Evolutionary conservation across 2,329 filamentous ascomycete species (phyloP), one percentile per base, ranked within the genome.

Genomic region (Botrytis cinerea): DNA sequence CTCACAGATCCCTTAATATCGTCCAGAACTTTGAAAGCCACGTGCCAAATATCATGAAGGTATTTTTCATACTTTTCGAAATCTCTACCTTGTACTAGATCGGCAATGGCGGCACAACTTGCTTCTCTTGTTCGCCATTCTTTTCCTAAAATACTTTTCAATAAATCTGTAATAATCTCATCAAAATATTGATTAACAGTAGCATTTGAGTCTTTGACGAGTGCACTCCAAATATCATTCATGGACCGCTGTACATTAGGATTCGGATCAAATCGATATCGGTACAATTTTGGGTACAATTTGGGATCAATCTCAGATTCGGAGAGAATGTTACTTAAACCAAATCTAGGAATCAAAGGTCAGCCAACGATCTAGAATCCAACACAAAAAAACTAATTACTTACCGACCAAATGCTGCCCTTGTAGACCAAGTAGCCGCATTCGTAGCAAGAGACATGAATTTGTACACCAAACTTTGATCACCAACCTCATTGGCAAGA

Each of bases 381-480:
- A 35, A 54, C 4, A 18, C 12, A n/a, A 28, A 28, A 1, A 68
- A 40, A 18, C 12, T 38, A 40, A 20, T 67, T 8, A 57, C 66
- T 68, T 43, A 68, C 18, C 94, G 89, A 4, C 96, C 96, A 82
- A 99, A 98, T 0, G 96, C 96, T 1, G 96, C 97, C 69, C 96
- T 90, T n/a, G 94, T 97, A 1, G 94, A 95, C 96, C 96, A 99
- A 25, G 97, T 97, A 0, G 95, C 94, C 66, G 97, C 97, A 79
- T 98, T 97, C 2, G 94, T 94, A 4, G 96, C 96, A 77, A 99
- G 87, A 0, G 95, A 95, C 96, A 99, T 99, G 84, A 99, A 98
- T 75, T 95, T 94, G 84, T 99, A 99, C 1, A 98, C 93, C n/a
- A 99, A 86, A 78, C 93, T 95, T 74, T 96, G 95, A 79, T 99